Evolutionary conservation across 495 filamentous ascomycete species (phyloP), one percentile per base, ranked within the genome.

Genomic region (Talaromyces adpressus): DNA sequence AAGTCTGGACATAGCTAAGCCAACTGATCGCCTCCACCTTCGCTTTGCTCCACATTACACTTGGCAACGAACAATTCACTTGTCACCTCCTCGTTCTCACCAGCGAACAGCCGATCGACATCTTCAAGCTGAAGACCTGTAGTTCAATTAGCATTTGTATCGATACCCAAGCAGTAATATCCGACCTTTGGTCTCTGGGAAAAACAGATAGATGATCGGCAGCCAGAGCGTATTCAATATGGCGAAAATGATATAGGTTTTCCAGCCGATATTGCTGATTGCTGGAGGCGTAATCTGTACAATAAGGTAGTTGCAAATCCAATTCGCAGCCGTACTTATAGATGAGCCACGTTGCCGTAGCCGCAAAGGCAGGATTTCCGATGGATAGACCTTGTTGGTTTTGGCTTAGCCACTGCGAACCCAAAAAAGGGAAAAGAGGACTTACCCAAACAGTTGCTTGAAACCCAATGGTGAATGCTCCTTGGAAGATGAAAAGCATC

Each of bases 251-350:
- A n/a, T n/a, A n/a, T n/a, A 85, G 29, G 77, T 80, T 25, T 66
- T 65, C 72, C 78, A 84, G 6, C 72, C 72, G 57, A 85, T 79
- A 34, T 71, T 77, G 1, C 57, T 65, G 54, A 82, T 78, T 3
- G 74, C 76, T 22, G 80, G 70, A 0, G 79, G 81, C 9, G 81
- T 82, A 25, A 82, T 80, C 62, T 82, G 68, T 4, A 82, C 81
- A 6, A 83, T 75, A 8, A 77, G 65, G 67, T 77, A 81, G 30
- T 71, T 68, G 25, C 63, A 72, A 12, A 73, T 66, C 70, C 70
- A 72, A 57, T 71, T 70, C 18, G 67, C 62, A 22, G 70, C 72
- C 1, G 72, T 73, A 36, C 69, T 67, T 12, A 75, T 72, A 66
- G 36, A 79, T 57, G 71, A 66, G n/a, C 72, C 71, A 27, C 69